phyloP scores from a whole-genome alignment of 2,329 filamentous ascomycete species.

The Chaetomiaceae sp. region DNA sequence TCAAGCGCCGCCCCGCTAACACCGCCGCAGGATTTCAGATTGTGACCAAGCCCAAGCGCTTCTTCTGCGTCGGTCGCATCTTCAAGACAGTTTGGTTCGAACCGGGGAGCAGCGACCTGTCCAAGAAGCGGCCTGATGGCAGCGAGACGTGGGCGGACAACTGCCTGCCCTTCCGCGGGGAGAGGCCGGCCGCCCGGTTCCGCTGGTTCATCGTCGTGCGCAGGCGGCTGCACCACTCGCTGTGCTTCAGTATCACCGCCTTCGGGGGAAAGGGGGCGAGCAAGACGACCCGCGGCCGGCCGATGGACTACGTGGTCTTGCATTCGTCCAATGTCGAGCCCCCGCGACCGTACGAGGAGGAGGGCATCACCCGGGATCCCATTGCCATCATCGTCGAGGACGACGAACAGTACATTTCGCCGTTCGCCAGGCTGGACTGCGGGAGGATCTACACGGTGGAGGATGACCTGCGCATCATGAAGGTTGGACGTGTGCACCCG shows the following conservation, averaged over 20 bases:
- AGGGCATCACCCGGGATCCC: slow-evolving; percentile 20
- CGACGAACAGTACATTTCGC: slow-evolving; percentile 23
- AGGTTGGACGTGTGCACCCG: slow-evolving; percentile 25
- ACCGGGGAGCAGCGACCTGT: slow-evolving; percentile 8
- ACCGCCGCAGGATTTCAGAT: slow-evolving; percentile 19
- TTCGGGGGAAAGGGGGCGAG: slow-evolving; percentile 8
- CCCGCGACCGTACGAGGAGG: slow-evolving; percentile 17
- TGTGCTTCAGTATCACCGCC: slow-evolving; percentile 26
- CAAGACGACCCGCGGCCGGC: slow-evolving; percentile 10
- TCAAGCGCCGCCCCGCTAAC: neutral
- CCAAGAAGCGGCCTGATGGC: slow-evolving; percentile 2
- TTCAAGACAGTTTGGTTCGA: slow-evolving; percentile 29
- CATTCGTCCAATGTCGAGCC: slow-evolving; percentile 18
- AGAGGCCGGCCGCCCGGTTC: slow-evolving; percentile 20
- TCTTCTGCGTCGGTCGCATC: slow-evolving; percentile 25
- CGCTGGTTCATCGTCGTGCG: slow-evolving; percentile 27
- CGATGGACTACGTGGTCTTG: slow-evolving; percentile 23
- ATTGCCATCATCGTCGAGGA: slow-evolving; percentile 26
- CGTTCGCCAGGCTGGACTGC: slow-evolving; percentile 24
- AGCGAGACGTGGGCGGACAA: slow-evolving; percentile 12
- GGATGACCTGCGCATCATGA: slow-evolving; percentile 23
- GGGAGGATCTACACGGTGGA: slow-evolving; percentile 26
- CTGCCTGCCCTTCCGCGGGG: slow-evolving; percentile 17
- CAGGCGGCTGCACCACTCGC: slow-evolving; percentile 21
- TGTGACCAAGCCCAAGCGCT: slow-evolving; percentile 24